Evolutionary conservation across 1,284 basidiomycete genomes (phyloP).

Genomic region (Cryptococcus deneoformans): DNA sequence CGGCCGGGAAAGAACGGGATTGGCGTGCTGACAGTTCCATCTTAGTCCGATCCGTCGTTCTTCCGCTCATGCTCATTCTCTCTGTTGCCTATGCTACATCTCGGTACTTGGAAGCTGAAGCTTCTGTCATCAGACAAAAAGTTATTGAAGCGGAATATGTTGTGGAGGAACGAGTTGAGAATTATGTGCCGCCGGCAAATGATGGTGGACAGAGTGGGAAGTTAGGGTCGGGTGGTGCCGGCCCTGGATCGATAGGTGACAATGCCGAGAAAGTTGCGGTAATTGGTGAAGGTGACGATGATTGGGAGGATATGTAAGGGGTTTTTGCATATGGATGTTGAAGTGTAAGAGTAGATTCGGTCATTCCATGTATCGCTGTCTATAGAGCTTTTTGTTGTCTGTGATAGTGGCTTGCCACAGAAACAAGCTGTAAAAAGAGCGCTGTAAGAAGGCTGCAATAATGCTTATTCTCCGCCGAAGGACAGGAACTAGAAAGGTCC

Average conservation of each 20-base stretch:
- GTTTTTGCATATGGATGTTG: not conserved
- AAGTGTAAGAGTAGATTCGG: no score
- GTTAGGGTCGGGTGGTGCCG: not conserved
- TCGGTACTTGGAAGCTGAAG: not conserved
- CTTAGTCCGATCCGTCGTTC: constrained; percentile 1
- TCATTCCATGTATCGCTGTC: no score
- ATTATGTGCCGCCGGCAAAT: constrained; percentile 22
- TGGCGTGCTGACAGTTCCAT: not conserved
- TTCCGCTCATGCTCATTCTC: not conserved
- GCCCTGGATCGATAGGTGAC: not conserved
- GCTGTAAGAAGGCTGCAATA: no score
- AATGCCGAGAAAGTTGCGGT: not conserved
- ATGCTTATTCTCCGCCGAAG: no score
- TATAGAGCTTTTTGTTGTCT: no score
- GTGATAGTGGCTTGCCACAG: not conserved
- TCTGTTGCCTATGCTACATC: not conserved
- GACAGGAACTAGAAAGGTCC: no score
- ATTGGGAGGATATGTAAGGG: not conserved
- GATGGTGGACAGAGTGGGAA: not conserved
- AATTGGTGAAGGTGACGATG: not conserved
- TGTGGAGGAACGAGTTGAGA: constrained; percentile 43
- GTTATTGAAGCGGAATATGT: constrained; percentile 48
- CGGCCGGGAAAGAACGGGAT: not conserved
- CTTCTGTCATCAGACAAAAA: constrained; percentile 19
- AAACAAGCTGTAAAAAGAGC: not conserved